Conservation (phyloP, 768 basidiomycete genomes). For the Termitomyces bulborhizus region DNA sequence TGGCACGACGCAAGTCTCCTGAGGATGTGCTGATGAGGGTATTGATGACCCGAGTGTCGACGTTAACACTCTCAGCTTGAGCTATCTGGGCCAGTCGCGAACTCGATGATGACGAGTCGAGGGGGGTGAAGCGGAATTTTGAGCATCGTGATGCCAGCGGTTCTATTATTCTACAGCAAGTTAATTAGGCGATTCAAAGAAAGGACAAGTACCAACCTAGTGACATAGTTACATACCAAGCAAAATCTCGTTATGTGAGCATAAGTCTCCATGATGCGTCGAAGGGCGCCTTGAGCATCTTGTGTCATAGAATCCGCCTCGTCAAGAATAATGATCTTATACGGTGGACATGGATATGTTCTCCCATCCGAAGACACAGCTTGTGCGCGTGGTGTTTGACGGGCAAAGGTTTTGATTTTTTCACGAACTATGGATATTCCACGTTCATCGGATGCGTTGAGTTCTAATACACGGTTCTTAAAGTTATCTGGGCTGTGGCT, state of each 20-base stretch:
- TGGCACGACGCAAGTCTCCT: conserved; percentile 93
- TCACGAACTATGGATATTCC: conserved; percentile 96
- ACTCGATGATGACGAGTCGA: conserved; percentile 73
- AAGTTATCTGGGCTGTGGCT: conserved; percentile 86
- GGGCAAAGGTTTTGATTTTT: conserved; percentile 97
- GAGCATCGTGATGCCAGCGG: conserved; percentile 98
- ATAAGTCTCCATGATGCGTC: conserved; percentile 99
- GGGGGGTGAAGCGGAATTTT: conserved; percentile 95
- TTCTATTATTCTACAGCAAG: conserved; percentile 79
- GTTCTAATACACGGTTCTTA: conserved; percentile 84
- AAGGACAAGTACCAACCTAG: conserved; percentile 51
- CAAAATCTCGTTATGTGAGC: conserved; percentile 96
- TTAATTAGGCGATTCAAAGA: not conserved
- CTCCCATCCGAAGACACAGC: conserved; percentile 67
- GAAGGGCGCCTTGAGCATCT: conserved; percentile 93
- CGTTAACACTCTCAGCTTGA: conserved; percentile 57
- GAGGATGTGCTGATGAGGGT: conserved; percentile 75
- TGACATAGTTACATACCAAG: conserved; percentile 98
- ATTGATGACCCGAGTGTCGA: conserved; percentile 54
- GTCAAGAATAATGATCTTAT: conserved; percentile 97
- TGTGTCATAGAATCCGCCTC: conserved; percentile 99
- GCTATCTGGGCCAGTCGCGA: conserved; percentile 79
- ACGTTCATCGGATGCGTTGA: conserved; percentile 98
- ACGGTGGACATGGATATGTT: conserved; percentile 92
- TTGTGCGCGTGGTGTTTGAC: conserved; percentile 84